A percentile compares a stretch with the other conserved stretches of the same genome.
Evolutionary conservation across 73 alveolate genomes (phyloP).

Genomic region (Tetrahymena borealis): DNA sequence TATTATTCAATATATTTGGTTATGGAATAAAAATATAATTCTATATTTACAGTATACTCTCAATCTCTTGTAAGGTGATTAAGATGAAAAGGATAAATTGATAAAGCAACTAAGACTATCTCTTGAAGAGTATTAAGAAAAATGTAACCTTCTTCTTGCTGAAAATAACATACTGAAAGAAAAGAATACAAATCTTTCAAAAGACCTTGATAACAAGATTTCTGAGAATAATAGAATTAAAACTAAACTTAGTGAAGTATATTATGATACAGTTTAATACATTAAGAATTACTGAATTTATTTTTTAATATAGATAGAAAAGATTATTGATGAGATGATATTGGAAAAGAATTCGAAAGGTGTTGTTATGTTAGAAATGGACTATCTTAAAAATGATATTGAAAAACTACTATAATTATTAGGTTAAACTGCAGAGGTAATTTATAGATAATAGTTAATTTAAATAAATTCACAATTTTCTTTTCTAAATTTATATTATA

Average conservation of each 20-base stretch:
- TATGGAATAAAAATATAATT: not conserved
- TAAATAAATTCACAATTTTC: not conserved
- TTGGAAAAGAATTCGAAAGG: not conserved
- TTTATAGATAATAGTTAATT: not conserved
- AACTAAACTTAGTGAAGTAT: not conserved
- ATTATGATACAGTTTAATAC: not conserved
- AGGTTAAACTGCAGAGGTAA: not conserved
- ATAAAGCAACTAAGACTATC: not conserved
- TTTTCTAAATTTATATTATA: not conserved
- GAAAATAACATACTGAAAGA: not conserved
- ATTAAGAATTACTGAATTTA: not conserved
- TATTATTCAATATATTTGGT: not conserved
- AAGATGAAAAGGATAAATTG: not conserved
- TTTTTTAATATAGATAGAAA: not conserved
- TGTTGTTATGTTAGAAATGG: not conserved
- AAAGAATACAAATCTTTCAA: not conserved
- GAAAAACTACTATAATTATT: not conserved
- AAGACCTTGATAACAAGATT: not conserved
- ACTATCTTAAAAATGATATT: not conserved
- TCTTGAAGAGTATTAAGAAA: not conserved
- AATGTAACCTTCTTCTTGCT: not conserved
- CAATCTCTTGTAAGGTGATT: not conserved
- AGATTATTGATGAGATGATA: not conserved
- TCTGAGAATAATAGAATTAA: not conserved
- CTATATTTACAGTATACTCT: not conserved